Percentiles rank a stretch among this genome's conserved stretches.
phyloP scores from a whole-genome alignment of 768 basidiomycete species.

The Podaxis mareebaensis region DNA sequence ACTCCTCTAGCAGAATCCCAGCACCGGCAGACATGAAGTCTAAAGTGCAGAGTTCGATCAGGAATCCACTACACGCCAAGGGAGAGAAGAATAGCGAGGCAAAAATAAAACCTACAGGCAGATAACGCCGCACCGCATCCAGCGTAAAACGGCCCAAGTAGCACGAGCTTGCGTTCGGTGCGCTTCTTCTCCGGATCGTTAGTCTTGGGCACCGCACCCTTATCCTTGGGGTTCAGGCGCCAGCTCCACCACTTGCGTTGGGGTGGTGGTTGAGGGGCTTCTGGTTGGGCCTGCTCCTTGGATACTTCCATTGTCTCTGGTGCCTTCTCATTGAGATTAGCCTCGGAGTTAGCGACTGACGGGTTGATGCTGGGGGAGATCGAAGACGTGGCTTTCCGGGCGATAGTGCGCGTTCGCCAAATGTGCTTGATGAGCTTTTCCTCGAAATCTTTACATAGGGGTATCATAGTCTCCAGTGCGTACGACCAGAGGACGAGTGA shows the following conservation, averaged over 20 bases:
- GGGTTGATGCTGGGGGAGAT: constrained; percentile 20
- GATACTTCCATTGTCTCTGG: constrained; percentile 16
- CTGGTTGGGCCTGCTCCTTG: constrained; percentile 23
- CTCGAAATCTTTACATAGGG: constrained; percentile 71
- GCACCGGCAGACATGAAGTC: constrained; percentile 67
- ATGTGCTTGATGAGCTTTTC: constrained; percentile 80
- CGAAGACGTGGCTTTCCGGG: constrained; percentile 19
- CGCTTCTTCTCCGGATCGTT: constrained; percentile 42
- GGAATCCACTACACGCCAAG: constrained; percentile 1
- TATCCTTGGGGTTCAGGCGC: constrained; percentile 39
- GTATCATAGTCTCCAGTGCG: constrained; percentile 65
- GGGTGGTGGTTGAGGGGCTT: constrained; percentile 21
- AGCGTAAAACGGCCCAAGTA: constrained; percentile 73
- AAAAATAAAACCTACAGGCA: constrained; percentile 45
- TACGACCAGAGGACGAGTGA: constrained; percentile 86
- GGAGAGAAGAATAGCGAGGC: constrained; percentile 2
- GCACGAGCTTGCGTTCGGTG: constrained; percentile 44
- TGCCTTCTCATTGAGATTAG: constrained; percentile 38
- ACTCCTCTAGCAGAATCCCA: constrained; percentile 65
- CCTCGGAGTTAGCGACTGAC: constrained; percentile 23
- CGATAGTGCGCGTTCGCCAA: constrained; percentile 54
- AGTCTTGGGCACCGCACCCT: constrained; percentile 15
- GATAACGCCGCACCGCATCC: constrained; percentile 67
- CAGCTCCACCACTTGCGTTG: constrained; percentile 45
- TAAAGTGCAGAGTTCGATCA: constrained; percentile 18